phyloP scores from a whole-genome alignment of 495 filamentous ascomycete genomes.

The Usnea hakonensis region DNA sequence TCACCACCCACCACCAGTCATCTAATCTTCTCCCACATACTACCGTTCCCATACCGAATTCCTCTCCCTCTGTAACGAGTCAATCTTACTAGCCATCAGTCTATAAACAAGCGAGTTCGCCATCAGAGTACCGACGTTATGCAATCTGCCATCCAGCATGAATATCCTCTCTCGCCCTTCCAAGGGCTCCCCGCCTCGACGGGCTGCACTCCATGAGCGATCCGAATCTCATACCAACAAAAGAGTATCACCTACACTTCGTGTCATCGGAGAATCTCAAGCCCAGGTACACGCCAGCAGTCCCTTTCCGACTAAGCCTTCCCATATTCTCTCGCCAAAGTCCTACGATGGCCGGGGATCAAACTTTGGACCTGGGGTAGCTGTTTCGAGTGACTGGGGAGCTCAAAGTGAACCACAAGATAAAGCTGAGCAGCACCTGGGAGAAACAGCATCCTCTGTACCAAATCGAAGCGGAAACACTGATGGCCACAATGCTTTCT shows the following conservation, averaged over 20 bases:
- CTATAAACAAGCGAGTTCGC: neutral
- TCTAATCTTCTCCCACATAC: neutral
- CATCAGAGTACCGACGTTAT: slow-evolving; percentile 12
- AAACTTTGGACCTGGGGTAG: slow-evolving; percentile 12
- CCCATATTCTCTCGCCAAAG: slow-evolving; percentile 42
- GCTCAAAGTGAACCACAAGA: slow-evolving; percentile 2
- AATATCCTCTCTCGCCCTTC: slow-evolving; percentile 27
- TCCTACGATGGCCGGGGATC: slow-evolving; percentile 7
- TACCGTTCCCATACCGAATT: neutral
- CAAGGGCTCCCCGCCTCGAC: slow-evolving; percentile 28
- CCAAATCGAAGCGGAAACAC: neutral
- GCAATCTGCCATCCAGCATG: slow-evolving; percentile 16
- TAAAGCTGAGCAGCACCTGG: neutral
- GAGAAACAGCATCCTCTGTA: neutral
- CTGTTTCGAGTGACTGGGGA: neutral
- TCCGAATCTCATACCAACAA: slow-evolving; percentile 46
- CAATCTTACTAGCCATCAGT: neutral
- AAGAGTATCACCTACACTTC: slow-evolving; percentile 27
- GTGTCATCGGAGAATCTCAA: slow-evolving; percentile 32
- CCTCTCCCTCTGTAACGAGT: neutral
- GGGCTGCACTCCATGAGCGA: slow-evolving; percentile 44
- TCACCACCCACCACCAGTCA: slow-evolving; percentile 9
- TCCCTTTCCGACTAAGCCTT: slow-evolving; percentile 47
- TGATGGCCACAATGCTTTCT: neutral
- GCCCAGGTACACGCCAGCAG: slow-evolving; percentile 37